Percentiles rank a stretch among this genome's conserved stretches.
Evolutionary conservation across 1,284 basidiomycete species (phyloP).

Genomic region (Puccinia triticina): DNA sequence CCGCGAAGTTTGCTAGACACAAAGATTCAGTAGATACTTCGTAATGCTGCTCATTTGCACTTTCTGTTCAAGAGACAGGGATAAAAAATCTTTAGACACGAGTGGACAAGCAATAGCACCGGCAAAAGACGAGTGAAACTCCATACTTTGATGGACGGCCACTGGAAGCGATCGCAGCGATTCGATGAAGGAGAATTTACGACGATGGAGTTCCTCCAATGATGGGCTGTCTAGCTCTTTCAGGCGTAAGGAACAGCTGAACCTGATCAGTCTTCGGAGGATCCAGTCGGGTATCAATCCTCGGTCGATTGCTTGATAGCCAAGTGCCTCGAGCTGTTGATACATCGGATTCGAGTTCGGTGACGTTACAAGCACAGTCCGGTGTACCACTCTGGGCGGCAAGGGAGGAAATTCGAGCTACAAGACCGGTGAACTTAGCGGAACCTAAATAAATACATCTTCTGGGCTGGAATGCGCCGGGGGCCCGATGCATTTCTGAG

Average conservation of each 20-base stretch:
- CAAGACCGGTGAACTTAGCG: too few species aligned
- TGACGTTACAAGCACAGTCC: too few species aligned
- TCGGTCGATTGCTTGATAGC: slow-evolving; percentile 52
- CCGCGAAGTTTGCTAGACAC: not conserved
- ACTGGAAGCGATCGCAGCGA: slow-evolving; percentile 64
- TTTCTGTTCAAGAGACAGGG: slow-evolving; percentile 62
- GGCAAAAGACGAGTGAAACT: not conserved
- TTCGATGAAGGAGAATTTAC: slow-evolving; percentile 67
- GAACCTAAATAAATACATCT: too few species aligned
- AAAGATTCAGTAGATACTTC: slow-evolving; percentile 64
- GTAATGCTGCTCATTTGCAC: slow-evolving; percentile 79
- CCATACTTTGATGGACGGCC: slow-evolving; percentile 64
- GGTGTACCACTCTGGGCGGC: too few species aligned
- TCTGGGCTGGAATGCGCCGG: too few species aligned
- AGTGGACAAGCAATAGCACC: not conserved
- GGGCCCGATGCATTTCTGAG: too few species aligned
- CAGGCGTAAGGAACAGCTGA: slow-evolving; percentile 68
- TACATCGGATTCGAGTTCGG: not conserved
- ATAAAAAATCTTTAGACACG: not conserved
- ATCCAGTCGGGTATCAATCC: slow-evolving; percentile 68
- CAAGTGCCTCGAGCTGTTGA: slow-evolving; percentile 14
- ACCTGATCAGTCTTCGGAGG: slow-evolving; percentile 68
- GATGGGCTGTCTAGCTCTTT: slow-evolving; percentile 69
- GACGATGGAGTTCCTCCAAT: slow-evolving; percentile 69
- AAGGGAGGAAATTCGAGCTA: too few species aligned